Evolutionary conservation across 2,329 filamentous ascomycete species (phyloP).

Genomic region (Aspergillus carbonarius): DNA sequence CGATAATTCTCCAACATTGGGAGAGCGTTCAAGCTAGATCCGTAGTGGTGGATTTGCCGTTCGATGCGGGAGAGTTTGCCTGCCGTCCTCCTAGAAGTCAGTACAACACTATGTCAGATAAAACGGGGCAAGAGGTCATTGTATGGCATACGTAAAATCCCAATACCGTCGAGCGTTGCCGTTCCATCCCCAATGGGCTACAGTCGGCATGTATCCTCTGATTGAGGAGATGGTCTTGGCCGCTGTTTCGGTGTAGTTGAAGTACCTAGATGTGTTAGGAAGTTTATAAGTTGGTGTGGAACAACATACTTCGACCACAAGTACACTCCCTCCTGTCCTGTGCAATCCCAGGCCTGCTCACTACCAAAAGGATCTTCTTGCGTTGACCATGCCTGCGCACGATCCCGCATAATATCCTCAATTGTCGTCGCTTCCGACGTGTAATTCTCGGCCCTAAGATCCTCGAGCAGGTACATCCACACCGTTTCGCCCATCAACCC

Average conservation of each 20-base stretch:
- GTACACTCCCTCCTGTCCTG: conserved; percentile 62
- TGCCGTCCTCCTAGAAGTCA: conserved; percentile 32
- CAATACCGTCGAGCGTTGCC: conserved; percentile 62
- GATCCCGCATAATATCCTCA: conserved; percentile 48
- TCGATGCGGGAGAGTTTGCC: conserved; percentile 45
- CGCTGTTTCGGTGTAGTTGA: conserved; percentile 48
- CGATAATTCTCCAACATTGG: conserved; percentile 56
- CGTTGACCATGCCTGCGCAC: conserved; percentile 53
- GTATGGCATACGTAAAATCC: conserved; percentile 49
- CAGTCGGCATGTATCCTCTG: conserved; percentile 57
- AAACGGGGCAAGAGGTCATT: background rate
- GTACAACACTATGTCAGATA: background rate
- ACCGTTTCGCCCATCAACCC: conserved; percentile 62
- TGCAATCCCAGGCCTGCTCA: conserved; percentile 64
- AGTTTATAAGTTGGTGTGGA: no score
- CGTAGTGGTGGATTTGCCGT: conserved; percentile 61
- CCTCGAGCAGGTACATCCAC: conserved; percentile 53
- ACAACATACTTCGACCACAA: conserved; percentile 53
- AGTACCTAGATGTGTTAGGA: conserved; percentile 39
- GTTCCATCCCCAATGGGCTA: conserved; percentile 63
- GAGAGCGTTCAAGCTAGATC: conserved; percentile 58
- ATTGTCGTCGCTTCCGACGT: conserved; percentile 42
- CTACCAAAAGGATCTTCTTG: conserved; percentile 57
- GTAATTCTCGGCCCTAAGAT: conserved; percentile 51
- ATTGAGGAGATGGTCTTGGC: conserved; percentile 57